Evolutionary conservation across 1,139 yeast genomes (phyloP), one percentile per base, ranked within the genome.

Genomic region (Debaryomycetaceae sp.): DNA sequence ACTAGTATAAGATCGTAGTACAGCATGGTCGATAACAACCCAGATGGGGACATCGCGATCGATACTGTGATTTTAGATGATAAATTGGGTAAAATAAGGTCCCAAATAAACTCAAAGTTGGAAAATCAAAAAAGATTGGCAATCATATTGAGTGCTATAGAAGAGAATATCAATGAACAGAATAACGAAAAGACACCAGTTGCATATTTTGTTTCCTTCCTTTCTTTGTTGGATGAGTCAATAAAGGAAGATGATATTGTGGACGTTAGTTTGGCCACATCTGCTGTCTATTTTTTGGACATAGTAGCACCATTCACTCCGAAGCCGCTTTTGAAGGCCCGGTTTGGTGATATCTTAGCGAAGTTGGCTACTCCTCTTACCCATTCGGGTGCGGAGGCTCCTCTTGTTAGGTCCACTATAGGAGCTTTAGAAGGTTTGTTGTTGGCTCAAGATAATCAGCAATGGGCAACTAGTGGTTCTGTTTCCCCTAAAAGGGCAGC

Each of bases 121-220:
- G 87, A 84, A 34, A 88, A 89, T 64, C 97, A 90, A 68, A 86
- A 85, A 60, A 90, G 86, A 49, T 64, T 72, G 43, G 78, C 79
- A n/a, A 59, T 89, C 37, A 84, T 91, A 49, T 75, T 93, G 43
- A 78, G 85, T 17, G 96, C 97, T 3, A 93, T 93, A 40, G 99
- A 93, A 63, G 97, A 89, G 55, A 88, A 87, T 54, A 76, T 93
- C 43, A 76, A 77, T 42, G 91, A 86, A 52, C 91, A 87, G 58
- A 76, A 80, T 42, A 80, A 82, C 48, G 77, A 67, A 63, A 58
- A 75, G 66, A 62, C 82, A 1, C 78, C 87, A 33, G 84, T 87
- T 13, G 85, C 91, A 3, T 93, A 93, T 63, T 84, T 90, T 58
- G 84, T 90, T 13, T 87, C 97, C 0, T 85, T 93, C 54, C 69